phyloP scores from a whole-genome alignment of 768 basidiomycete species.

The Lactarius quietus region DNA sequence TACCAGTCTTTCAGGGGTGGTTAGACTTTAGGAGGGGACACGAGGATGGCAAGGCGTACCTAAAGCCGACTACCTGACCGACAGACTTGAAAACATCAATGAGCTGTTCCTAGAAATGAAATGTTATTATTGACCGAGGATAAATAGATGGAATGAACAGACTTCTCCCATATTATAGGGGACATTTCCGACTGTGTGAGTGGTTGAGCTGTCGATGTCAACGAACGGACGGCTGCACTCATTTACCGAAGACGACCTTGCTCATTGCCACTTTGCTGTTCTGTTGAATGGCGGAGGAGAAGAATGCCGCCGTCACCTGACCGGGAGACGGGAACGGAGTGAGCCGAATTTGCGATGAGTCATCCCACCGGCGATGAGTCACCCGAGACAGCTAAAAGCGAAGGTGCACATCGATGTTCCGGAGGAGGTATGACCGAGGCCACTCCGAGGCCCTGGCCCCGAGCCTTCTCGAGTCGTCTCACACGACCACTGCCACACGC shows the following conservation, averaged over 20 bases:
- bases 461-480: background rate
- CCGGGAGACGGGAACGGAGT: background rate
- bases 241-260: conserved; percentile 67
- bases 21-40: background rate
- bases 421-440: too few species aligned
- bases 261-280: conserved; percentile 43
- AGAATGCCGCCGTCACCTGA: background rate
- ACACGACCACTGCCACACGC: background rate
- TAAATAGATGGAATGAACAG: conserved; percentile 27
- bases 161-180: conserved; percentile 86
- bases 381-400: too few species aligned
- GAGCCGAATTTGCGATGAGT: background rate
- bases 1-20: conserved; percentile 54
- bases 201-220: background rate
- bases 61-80: conserved; percentile 85
- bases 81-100: conserved; percentile 88
- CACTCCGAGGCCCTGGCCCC: background rate
- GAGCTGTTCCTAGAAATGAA: conserved; percentile 57
- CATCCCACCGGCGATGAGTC: background rate
- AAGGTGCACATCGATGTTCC: too few species aligned
- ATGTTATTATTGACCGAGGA: background rate
- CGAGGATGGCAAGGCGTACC: conserved; percentile 40
- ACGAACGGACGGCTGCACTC: background rate
- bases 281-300: background rate
- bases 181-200: conserved; percentile 70